Evolutionary conservation across 2,329 filamentous ascomycete species (phyloP).

Genomic region (Cyphellophora attinorum): DNA sequence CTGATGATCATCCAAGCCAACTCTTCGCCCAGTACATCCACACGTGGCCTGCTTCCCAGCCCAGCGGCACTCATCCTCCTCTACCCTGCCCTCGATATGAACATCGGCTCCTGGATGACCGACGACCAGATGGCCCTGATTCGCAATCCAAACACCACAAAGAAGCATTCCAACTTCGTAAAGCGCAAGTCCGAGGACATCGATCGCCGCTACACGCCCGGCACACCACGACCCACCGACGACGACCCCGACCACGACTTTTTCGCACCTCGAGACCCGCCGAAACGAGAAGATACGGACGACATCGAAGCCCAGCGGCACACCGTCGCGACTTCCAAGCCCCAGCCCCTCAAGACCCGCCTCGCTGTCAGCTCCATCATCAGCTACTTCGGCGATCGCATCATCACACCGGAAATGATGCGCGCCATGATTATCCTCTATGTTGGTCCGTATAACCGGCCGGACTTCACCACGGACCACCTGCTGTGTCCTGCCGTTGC

Average conservation of each 20-base stretch:
- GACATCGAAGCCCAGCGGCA: conserved; percentile 27
- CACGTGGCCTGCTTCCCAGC: conserved; percentile 53
- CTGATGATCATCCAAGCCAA: conserved; percentile 81
- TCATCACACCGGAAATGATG: conserved; percentile 96
- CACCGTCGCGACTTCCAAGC: conserved; percentile 27
- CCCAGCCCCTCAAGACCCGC: conserved; percentile 60
- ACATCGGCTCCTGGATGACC: conserved; percentile 98
- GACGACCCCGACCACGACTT: conserved; percentile 33
- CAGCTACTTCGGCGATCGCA: conserved; percentile 92
- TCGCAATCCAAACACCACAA: conserved; percentile 57
- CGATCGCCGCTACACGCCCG: conserved; percentile 54
- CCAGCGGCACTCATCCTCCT: conserved; percentile 77
- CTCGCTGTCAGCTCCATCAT: conserved; percentile 95
- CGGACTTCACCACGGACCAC: conserved; percentile 86
- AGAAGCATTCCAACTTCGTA: conserved; percentile 59
- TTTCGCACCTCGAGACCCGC: conserved; percentile 22
- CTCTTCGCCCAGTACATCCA: conserved; percentile 24
- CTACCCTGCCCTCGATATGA: conserved; percentile 90
- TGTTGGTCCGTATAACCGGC: conserved; percentile 83
- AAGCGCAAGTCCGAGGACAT: conserved; percentile 72
- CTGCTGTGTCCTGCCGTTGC: conserved; percentile 83
- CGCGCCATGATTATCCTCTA: conserved; percentile 98
- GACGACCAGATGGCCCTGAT: conserved; percentile 96
- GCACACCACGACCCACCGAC: conserved; percentile 72
- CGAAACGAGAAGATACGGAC: conserved; percentile 17